Base-by-base conservation (phyloP, 2,329 filamentous ascomycete genomes). In the Colletotrichum ledebouriae region DNA sequence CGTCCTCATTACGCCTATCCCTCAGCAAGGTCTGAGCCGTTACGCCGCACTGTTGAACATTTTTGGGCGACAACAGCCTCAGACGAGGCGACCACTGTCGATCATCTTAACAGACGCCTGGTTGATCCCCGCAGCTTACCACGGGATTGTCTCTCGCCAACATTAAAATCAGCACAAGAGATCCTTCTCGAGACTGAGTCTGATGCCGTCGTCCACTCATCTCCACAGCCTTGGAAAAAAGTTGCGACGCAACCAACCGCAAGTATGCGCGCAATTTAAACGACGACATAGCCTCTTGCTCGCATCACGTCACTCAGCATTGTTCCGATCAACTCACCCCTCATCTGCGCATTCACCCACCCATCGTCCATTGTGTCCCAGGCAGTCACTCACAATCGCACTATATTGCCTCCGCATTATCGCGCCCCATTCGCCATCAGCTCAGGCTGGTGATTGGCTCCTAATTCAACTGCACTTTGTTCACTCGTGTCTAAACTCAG, bases 51-150 rank as follows among this genome's bases (percentile, higher is more conserved):
- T 61, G 55, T 59, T 66, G 34, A 58, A 60, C 50, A 33, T 37
- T 56, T 57, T 65, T 34, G 34, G 59, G 63, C 63, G 49, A 69
- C 67, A 47, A 67, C 67, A 67, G 67, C 63, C 57, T 69, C 67
- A 59, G 44, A 47, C 63, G 39, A 61, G 56, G 57, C 50, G 50
- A 67, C 39, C 39, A 53, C 53, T 41, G 50, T 67, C 57, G 67
- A 67, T 69, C 63, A 63, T 67, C 63, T 63, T 58, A 63, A 61
- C 37, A 33, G 41, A 33, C 50, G 25, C 63, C 44, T 67, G 57
- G 57, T 63, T 67, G 57, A 67, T 63, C 67, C 57, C 67, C 50
- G 67, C 46, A 67, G 29, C 34, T 62, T 39, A 33, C 50, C 67
- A 59, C 46, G 50, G 63, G 57, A 59, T 53, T 41, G n/a, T 55